phyloP scores from a whole-genome alignment of 768 basidiomycete genomes.

The Rossbeevera mucosa region DNA sequence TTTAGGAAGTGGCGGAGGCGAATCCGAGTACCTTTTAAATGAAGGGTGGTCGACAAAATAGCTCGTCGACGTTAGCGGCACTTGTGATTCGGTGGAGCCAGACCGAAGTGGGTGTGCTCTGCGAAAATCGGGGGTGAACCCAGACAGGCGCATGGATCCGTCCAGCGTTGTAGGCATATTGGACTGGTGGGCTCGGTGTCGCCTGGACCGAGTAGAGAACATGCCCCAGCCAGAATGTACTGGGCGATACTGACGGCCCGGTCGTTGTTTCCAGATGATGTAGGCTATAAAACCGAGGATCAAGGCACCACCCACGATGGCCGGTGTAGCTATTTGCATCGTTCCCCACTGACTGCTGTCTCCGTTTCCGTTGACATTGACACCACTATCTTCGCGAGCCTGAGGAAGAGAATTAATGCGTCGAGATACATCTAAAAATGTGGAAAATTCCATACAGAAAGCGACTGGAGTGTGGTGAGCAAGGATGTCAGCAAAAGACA shows the following conservation, averaged over 20 bases:
- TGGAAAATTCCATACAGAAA: slow-evolving; percentile 17
- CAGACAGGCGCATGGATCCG: slow-evolving; percentile 17
- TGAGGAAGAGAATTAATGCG: slow-evolving; percentile 1
- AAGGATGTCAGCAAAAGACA: neutral
- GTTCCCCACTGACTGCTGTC: slow-evolving; percentile 17
- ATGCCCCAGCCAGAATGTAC: slow-evolving; percentile 16
- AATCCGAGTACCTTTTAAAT: neutral
- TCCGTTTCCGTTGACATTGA: neutral
- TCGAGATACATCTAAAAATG: neutral
- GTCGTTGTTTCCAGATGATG: slow-evolving; percentile 24
- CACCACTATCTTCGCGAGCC: slow-evolving; percentile 12
- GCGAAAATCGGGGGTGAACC: neutral
- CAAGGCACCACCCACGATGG: slow-evolving; percentile 31
- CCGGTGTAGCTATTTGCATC: slow-evolving; percentile 33
- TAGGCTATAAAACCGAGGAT: slow-evolving; percentile 18
- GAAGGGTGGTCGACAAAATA: slow-evolving; percentile 12
- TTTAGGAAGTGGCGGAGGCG: slow-evolving; percentile 4
- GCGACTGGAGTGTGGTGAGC: slow-evolving; percentile 14
- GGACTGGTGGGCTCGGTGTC: slow-evolving; percentile 11
- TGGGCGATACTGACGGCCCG: slow-evolving; percentile 7
- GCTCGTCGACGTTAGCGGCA: slow-evolving; percentile 18
- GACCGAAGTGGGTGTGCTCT: slow-evolving; percentile 15
- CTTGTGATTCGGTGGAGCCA: slow-evolving; percentile 27
- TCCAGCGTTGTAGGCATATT: slow-evolving; percentile 20
- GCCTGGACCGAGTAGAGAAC: slow-evolving; percentile 14